These are phyloP conservation scores for Scytalidium sp. DNA, from an alignment of 2,329 filamentous ascomycete species.

Conservation along the genomic window DNA sequence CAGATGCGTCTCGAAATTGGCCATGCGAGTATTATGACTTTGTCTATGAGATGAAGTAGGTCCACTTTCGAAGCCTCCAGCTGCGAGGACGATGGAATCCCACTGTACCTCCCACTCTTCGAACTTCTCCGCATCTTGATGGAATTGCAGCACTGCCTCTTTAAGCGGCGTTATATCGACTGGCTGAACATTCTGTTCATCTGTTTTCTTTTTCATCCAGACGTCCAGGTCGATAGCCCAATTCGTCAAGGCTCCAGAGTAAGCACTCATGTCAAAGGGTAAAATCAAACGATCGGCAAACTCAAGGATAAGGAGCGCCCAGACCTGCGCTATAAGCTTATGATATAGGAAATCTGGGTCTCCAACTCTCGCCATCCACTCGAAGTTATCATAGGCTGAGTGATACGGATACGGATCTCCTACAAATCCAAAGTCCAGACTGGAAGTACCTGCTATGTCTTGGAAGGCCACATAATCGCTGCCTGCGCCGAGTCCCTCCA, in stretches of 20 bases:
- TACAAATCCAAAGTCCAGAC: conserved; percentile 78
- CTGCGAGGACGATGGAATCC: conserved; percentile 67
- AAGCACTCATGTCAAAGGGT: conserved; percentile 76
- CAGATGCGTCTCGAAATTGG: conserved; percentile 76
- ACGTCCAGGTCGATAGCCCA: conserved; percentile 67
- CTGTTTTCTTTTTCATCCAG: conserved; percentile 58
- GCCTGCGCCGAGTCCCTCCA: conserved; percentile 69
- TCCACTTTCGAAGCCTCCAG: conserved; percentile 73
- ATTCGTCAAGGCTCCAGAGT: conserved; percentile 60
- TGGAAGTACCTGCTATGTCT: conserved; percentile 83
- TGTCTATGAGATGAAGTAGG: conserved; percentile 65
- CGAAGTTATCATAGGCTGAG: conserved; percentile 86
- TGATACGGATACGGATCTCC: conserved; percentile 68
- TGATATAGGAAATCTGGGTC: conserved; percentile 86
- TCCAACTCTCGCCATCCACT: conserved; percentile 76
- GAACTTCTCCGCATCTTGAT: conserved; percentile 60
- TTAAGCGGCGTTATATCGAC: conserved; percentile 48
- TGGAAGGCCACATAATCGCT: conserved; percentile 91
- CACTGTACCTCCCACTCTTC: conserved; percentile 74
- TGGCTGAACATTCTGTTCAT: conserved; percentile 44
- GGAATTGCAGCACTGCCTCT: conserved; percentile 60
- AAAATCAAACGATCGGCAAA: conserved; percentile 77
- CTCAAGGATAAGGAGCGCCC: conserved; percentile 80
- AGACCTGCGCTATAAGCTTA: conserved; percentile 72
- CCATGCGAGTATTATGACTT: conserved; percentile 76